Evolutionary conservation across 2,329 filamentous ascomycete species (phyloP).

Genomic region (Sphaerulina populicola): DNA sequence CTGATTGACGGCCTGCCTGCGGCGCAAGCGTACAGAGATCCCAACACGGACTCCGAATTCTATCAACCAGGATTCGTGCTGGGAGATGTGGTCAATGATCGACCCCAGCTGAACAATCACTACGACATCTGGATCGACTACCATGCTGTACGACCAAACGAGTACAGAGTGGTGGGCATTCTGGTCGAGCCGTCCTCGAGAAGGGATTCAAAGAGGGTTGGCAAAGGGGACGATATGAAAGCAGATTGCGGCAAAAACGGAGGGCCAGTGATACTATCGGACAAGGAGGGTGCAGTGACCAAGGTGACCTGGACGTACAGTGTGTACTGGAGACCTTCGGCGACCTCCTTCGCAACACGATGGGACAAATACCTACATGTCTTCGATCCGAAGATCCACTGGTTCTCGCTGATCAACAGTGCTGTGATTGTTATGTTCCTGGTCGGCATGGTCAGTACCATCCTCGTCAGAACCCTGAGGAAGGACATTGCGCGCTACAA

Average conservation of each 20-base stretch:
- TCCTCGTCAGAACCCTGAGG: slow-evolving; percentile 75
- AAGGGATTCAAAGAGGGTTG: slow-evolving; percentile 48
- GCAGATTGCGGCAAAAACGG: slow-evolving; percentile 56
- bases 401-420: slow-evolving; percentile 96
- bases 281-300: slow-evolving; percentile 48
- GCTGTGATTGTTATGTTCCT: slow-evolving; percentile 90
- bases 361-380: slow-evolving; percentile 99
- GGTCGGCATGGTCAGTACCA: slow-evolving; percentile 83
- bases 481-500: slow-evolving; percentile 98
- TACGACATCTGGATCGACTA: slow-evolving; percentile 93
- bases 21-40: slow-evolving; percentile 71
- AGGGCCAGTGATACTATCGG: slow-evolving; percentile 55
- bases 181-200: slow-evolving; percentile 74
- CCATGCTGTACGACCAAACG: slow-evolving; percentile 63
- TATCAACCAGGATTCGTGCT: slow-evolving; percentile 88
- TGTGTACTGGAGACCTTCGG: slow-evolving; percentile 76
- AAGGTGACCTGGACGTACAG: slow-evolving; percentile 83
- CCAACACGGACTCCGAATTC: slow-evolving; percentile 66
- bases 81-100: slow-evolving; percentile 46
- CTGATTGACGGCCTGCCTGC: slow-evolving; percentile 89
- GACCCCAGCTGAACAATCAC: slow-evolving; percentile 75
- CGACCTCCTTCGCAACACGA: slow-evolving; percentile 86
- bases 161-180: slow-evolving; percentile 85
- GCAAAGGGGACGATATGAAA: slow-evolving; percentile 38
- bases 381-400: slow-evolving; percentile 95